Conservation (phyloP, 176 grass and related monocot genomes). For the Raddia guianensis region DNA sequence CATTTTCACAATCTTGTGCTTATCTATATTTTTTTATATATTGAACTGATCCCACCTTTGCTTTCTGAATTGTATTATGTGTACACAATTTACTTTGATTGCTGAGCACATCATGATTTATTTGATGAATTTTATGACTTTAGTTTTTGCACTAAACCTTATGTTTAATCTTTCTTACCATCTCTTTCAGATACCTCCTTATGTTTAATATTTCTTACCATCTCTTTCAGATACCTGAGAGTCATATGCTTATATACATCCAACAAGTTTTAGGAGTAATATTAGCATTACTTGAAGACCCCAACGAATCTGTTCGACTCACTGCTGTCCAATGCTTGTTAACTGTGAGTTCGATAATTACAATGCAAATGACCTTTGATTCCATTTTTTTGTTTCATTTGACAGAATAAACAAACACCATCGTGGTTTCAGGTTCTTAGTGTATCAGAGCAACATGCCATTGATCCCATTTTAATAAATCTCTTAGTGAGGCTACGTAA, state of each 20-base stretch:
- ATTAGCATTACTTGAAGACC: slow-evolving; percentile 94
- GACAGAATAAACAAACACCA: slow-evolving; percentile 24
- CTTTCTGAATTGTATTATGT: neutral
- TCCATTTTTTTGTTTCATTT: slow-evolving; percentile 28
- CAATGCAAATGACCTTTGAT: slow-evolving; percentile 6
- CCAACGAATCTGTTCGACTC: slow-evolving; percentile 87
- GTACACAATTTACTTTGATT: slow-evolving; percentile 20
- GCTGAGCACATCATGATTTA: slow-evolving; percentile 28
- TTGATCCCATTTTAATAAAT: slow-evolving; percentile 84
- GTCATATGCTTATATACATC: slow-evolving; percentile 80
- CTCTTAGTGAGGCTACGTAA: slow-evolving; percentile 87
- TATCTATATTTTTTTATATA: slow-evolving; percentile 26
- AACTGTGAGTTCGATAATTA: slow-evolving; percentile 57
- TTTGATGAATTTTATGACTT: neutral
- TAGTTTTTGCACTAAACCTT: slow-evolving; percentile 1
- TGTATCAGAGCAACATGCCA: slow-evolving; percentile 78
- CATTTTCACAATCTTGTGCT: slow-evolving; percentile 11
- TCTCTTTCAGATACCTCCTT: slow-evolving; percentile 74
- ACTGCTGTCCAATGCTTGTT: slow-evolving; percentile 95
- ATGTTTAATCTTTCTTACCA: slow-evolving; percentile 33
- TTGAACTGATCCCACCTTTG: slow-evolving; percentile 3
- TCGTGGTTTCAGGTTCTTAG: slow-evolving; percentile 75
- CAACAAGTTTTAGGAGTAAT: slow-evolving; percentile 85
- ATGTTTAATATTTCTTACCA: slow-evolving; percentile 33
- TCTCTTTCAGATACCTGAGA: slow-evolving; percentile 82